phyloP scores from a whole-genome alignment of 2,329 filamentous ascomycete species.

The Epichloe sylvatica region DNA sequence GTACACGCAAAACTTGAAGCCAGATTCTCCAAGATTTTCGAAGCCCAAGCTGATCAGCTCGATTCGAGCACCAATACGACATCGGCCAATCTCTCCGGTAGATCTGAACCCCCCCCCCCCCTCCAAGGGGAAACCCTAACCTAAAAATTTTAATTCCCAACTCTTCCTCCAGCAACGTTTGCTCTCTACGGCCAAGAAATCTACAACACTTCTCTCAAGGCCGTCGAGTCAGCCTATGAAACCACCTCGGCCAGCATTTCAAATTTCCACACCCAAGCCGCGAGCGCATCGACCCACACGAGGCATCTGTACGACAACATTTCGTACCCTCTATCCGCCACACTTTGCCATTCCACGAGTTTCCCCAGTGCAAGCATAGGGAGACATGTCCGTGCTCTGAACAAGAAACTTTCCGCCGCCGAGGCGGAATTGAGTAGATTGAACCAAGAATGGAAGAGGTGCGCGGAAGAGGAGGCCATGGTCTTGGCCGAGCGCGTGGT shows the following conservation, averaged over 20 bases:
- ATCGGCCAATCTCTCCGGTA: conserved; percentile 1
- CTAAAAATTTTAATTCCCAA: neutral
- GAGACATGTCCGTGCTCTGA: conserved; percentile 13
- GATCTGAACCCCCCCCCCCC: neutral
- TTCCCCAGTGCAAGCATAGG: conserved; percentile 14
- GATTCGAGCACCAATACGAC: neutral
- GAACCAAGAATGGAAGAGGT: conserved; percentile 14
- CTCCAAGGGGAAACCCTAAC: neutral
- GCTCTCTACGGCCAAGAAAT: conserved; percentile 3
- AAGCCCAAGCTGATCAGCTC: neutral
- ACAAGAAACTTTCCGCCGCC: conserved; percentile 10
- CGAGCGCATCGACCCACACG: conserved; percentile 6
- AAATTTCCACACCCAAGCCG: conserved; percentile 10
- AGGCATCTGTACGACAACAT: conserved; percentile 19
- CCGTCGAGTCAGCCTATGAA: conserved; percentile 12
- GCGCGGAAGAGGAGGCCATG: conserved; percentile 9
- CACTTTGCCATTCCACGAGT: conserved; percentile 15
- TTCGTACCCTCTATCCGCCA: conserved; percentile 17
- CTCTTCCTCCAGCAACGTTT: conserved; percentile 1
- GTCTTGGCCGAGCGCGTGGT: conserved; percentile 9
- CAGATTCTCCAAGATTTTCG: conserved; percentile 6
- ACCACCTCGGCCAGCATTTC: conserved; percentile 12
- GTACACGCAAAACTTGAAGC: conserved; percentile 15
- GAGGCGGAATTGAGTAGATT: conserved; percentile 13
- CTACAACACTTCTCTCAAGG: conserved; percentile 1